Evolutionary conservation across 2,329 filamentous ascomycete genomes (phyloP).

Genomic region (Coniochaeta hoffmannii): DNA sequence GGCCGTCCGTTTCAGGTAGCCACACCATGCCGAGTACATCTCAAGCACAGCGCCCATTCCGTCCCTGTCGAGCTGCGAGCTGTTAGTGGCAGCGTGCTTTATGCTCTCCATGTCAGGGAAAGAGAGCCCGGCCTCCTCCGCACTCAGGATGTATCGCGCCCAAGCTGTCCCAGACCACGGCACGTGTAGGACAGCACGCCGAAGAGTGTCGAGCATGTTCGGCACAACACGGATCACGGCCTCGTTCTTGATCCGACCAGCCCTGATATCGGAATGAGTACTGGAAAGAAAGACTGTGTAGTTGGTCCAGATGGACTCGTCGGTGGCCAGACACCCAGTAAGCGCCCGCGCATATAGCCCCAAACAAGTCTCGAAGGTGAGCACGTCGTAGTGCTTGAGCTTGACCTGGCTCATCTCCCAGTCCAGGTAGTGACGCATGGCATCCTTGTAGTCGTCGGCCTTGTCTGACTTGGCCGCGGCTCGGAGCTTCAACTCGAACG

Average conservation of each 20-base stretch:
- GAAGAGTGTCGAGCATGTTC: conserved; percentile 61
- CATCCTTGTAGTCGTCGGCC: conserved; percentile 41
- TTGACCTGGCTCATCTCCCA: conserved; percentile 67
- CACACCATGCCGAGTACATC: conserved; percentile 91
- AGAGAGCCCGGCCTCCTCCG: conserved; percentile 68
- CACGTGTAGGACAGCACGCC: conserved; percentile 81
- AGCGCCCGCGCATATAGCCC: conserved; percentile 76
- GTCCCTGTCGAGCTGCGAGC: conserved; percentile 73
- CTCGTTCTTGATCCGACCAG: conserved; percentile 29
- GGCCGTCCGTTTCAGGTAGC: conserved; percentile 79
- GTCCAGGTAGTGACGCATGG: conserved; percentile 65
- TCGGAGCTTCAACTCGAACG: conserved; percentile 59
- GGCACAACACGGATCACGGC: conserved; percentile 30
- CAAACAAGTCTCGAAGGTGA: conserved; percentile 42
- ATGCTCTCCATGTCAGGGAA: conserved; percentile 81
- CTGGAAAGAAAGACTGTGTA: conserved; percentile 68
- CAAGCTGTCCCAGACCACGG: conserved; percentile 89
- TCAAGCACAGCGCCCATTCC: conserved; percentile 85
- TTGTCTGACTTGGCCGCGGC: conserved; percentile 51
- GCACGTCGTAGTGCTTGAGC: conserved; percentile 30
- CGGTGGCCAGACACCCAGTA: conserved; percentile 59
- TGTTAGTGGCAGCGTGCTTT: conserved; percentile 86
- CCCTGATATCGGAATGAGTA: conserved; percentile 26
- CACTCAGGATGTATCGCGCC: conserved; percentile 80
- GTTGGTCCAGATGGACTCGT: conserved; percentile 75